Evolutionary conservation across 148 eudicot genomes (phyloP), one percentile per base, ranked within the genome.

Genomic region (Rhododendron molle): DNA sequence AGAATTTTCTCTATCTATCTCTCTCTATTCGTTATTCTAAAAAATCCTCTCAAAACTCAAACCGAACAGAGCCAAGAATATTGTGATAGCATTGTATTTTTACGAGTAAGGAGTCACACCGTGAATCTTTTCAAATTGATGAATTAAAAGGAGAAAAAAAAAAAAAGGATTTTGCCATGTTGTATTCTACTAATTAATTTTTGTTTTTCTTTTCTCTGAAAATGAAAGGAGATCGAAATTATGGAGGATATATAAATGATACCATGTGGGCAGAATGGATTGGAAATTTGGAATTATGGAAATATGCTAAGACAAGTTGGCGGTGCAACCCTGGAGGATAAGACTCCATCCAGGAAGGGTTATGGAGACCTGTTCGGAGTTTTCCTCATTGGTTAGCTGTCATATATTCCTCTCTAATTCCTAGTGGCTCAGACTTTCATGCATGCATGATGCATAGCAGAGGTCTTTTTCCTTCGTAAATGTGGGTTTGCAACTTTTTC

Each of bases 211-310:
- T 36, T n/a, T 52, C 38, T 56, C 16, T 28, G 3, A 60, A 50
- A 21, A n/a, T 44, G 36, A 40, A 56, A 36, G 60, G 30, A 34
- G 82, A 40, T 40, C 44, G 44, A 82, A 76, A 40, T 81, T 73
- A 26, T 40, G 83, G 81, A 86, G n/a, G 40, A 3, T 36, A 36
- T 36, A 38, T 38, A n/a, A n/a, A n/a, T 32, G 7, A 40, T 65
- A 30, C 62, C 85, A 76, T 86, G 88, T 86, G 81, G 76, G 81
- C 58, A 81, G 7, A 73, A 7, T 86, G 85, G 76, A 76, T 38
- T 80, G 43, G 32, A 50, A 71, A 81, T 73, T 30, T 30, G 77
- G 78, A 71, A 30, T 30, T 36, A 18, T 26, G 52, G 2, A 47
- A 23, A 34, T 21, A 56, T 46, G 36, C 38, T 30, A n/a, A 65